Evolutionary conservation across 192 early-diverging fungal genomes (phyloP).

Genomic region (Backusella sp.): DNA sequence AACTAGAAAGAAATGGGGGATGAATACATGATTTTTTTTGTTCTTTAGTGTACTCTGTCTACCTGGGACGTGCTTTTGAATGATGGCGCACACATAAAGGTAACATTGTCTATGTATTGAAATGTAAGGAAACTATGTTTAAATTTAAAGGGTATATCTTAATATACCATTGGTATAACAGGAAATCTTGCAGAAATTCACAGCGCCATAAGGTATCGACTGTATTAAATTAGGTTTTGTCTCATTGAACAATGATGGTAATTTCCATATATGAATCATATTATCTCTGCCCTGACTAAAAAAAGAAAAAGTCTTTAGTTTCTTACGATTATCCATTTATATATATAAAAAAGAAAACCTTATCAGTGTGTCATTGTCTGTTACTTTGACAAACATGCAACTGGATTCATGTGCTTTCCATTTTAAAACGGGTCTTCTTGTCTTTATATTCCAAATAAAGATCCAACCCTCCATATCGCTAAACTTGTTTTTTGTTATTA

Average conservation of each 20-base stretch:
- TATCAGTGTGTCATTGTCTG: slow-evolving; percentile 16
- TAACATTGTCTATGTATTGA: not conserved
- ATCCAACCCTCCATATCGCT: slow-evolving; percentile 31
- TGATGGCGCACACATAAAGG: slow-evolving; percentile 27
- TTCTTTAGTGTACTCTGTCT: not conserved
- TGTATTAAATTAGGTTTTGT: slow-evolving; percentile 1
- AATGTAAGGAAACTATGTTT: no score
- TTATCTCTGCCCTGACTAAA: slow-evolving; percentile 37
- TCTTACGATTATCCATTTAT: not conserved
- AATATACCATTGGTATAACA: not conserved
- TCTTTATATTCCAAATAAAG: slow-evolving; percentile 28
- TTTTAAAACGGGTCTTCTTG: slow-evolving; percentile 21
- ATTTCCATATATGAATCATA: slow-evolving; percentile 30
- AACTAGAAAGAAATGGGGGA: slow-evolving; percentile 14
- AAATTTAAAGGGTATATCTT: no score
- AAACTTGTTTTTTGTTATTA: not conserved
- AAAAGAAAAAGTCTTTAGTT: not conserved
- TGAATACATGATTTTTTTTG: not conserved
- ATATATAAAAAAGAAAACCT: slow-evolving; percentile 9
- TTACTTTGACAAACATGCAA: slow-evolving; percentile 17
- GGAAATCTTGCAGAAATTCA: slow-evolving; percentile 34
- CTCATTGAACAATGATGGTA: not conserved
- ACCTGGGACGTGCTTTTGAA: slow-evolving; percentile 17
- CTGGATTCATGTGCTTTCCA: slow-evolving; percentile 31
- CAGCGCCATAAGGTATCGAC: slow-evolving; percentile 19